Evolutionary conservation across 148 eudicot genomes (phyloP).

Genomic region (Nepenthes gracilis): DNA sequence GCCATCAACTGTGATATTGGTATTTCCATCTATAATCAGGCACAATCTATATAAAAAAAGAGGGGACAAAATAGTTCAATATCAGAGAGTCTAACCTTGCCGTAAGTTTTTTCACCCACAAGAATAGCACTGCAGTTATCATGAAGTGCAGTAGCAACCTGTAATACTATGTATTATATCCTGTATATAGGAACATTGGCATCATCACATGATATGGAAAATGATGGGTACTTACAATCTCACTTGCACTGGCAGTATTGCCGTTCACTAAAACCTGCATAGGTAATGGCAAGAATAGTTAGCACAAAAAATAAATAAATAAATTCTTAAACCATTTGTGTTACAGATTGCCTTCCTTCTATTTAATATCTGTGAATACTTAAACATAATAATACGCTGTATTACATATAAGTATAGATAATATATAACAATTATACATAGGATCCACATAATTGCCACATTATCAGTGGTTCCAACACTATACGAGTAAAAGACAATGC

Average conservation of each 20-base stretch:
- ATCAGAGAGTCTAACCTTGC: constrained; percentile 49
- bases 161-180: constrained; percentile 19
- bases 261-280: constrained; percentile 90
- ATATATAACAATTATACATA: too few relatives aligned
- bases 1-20: too few relatives aligned
- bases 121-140: constrained; percentile 94
- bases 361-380: too few relatives aligned
- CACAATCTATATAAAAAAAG: neutral
- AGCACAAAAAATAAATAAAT: too few relatives aligned
- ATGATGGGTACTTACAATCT: constrained; percentile 53
- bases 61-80: neutral
- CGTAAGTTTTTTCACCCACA: constrained; percentile 84
- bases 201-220: constrained; percentile 1
- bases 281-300: neutral
- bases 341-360: too few relatives aligned
- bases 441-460: too few relatives aligned
- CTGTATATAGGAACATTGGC: constrained; percentile 3
- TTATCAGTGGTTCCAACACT: too few relatives aligned
- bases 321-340: too few relatives aligned
- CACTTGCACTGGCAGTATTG: constrained; percentile 96
- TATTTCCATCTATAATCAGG: too few relatives aligned
- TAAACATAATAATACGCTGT: too few relatives aligned
- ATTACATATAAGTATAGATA: too few relatives aligned
- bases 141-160: constrained; percentile 98
- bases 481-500: too few relatives aligned